A percentile compares a stretch with the other conserved stretches of the same genome.
Conservation (phyloP, 2,329 filamentous ascomycete species). For the Epichloe gansuensis region DNA sequence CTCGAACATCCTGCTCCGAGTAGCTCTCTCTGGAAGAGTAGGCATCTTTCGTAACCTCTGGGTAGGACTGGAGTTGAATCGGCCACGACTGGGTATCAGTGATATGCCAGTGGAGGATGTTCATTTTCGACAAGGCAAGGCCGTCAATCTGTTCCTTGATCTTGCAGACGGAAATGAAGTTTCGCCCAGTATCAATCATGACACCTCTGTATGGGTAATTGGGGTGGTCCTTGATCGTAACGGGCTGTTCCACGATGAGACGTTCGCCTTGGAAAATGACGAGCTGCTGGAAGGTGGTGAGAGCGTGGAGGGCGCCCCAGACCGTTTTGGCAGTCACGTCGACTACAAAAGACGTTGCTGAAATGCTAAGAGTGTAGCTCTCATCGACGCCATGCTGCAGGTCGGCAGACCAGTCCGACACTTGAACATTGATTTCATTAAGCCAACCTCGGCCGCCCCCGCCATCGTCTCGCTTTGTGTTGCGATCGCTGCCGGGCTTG, state of each 20-base stretch:
- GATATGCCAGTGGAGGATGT: conserved; percentile 44
- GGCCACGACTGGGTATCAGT: conserved; percentile 44
- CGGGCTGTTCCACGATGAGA: conserved; percentile 38
- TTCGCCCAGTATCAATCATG: conserved; percentile 42
- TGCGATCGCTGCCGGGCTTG: conserved; percentile 18
- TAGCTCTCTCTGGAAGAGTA: conserved; percentile 37
- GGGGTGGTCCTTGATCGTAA: conserved; percentile 35
- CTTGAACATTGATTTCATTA: conserved; percentile 29
- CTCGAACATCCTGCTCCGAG: conserved; percentile 27
- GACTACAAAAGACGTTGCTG: conserved; percentile 24
- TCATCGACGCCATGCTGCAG: conserved; percentile 44
- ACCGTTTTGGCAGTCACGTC: conserved; percentile 35
- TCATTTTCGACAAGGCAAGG: conserved; percentile 43
- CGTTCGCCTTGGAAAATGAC: conserved; percentile 33
- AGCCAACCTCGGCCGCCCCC: conserved; percentile 16
- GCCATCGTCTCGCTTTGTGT: conserved; percentile 15
- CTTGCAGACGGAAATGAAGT: conserved; percentile 38
- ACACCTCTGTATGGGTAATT: conserved; percentile 41
- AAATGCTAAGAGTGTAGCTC: conserved; percentile 37
- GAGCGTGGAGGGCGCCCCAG: conserved; percentile 42
- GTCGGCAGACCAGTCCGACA: conserved; percentile 31
- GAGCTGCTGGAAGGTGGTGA: conserved; percentile 44
- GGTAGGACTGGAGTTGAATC: conserved; percentile 33
- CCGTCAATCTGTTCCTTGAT: conserved; percentile 41
- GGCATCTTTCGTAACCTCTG: conserved; percentile 39